These are phyloP conservation scores for Stemphylium lycopersici DNA, from an alignment of 2,329 filamentous ascomycete species.

Conservation along the genomic window DNA sequence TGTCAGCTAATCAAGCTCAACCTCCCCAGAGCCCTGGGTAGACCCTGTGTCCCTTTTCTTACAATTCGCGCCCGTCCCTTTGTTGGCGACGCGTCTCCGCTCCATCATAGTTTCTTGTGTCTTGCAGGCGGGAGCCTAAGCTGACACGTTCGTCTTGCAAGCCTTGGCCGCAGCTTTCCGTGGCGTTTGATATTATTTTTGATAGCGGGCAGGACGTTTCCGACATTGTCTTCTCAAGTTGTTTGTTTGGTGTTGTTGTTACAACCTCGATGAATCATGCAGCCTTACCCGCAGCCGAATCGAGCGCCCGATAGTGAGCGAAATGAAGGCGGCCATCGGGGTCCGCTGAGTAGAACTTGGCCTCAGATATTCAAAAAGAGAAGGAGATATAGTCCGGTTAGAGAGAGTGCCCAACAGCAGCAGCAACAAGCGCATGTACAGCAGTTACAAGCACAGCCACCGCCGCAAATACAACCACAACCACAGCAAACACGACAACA, in stretches of 20 bases:
- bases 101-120: conserved; percentile 1
- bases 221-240: neutral
- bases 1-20: conserved; percentile 18
- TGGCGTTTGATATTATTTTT: neutral
- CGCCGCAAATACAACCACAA: conserved; percentile 8
- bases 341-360: conserved; percentile 39
- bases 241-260: neutral
- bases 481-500: conserved; percentile 1
- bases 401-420: conserved; percentile 34
- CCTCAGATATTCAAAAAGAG: conserved; percentile 42
- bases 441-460: neutral
- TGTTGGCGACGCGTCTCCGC: conserved; percentile 1
- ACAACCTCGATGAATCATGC: conserved; percentile 24
- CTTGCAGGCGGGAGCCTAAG: neutral
- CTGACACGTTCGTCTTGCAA: conserved; percentile 8
- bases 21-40: conserved; percentile 4
- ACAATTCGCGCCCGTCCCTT: neutral
- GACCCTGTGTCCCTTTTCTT: neutral
- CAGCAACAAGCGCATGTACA: conserved; percentile 13
- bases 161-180: conserved; percentile 2
- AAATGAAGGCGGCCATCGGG: conserved; percentile 27
- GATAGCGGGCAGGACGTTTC: neutral
- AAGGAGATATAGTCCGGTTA: conserved; percentile 37
- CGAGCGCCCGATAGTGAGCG: conserved; percentile 27
- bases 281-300: conserved; percentile 23